Conservation (phyloP, 2,329 filamentous ascomycete species). For the Laburnicola sp. region DNA sequence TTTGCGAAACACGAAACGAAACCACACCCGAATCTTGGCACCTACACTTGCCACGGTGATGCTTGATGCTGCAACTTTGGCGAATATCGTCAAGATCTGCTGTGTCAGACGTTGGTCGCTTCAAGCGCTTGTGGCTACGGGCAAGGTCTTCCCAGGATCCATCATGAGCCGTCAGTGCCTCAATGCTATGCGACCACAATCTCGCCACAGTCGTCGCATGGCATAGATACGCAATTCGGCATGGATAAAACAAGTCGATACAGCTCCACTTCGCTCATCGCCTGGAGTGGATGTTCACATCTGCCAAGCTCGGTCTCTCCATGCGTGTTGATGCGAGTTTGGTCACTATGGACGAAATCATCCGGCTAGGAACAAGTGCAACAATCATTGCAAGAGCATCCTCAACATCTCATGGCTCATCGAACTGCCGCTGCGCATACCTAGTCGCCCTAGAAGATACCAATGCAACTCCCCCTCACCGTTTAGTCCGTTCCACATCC, state of each 20-base stretch:
- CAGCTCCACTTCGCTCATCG: neutral
- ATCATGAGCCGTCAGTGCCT: neutral
- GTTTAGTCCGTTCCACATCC: too few relatives aligned
- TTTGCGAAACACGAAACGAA: conserved; percentile 21
- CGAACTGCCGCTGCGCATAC: neutral
- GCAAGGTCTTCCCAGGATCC: neutral
- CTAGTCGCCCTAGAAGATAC: neutral
- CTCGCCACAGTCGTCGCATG: neutral
- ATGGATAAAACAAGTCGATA: neutral
- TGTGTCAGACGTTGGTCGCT: neutral
- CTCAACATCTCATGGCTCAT: neutral
- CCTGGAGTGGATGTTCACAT: conserved; percentile 10
- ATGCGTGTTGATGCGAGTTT: conserved; percentile 3
- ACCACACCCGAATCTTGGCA: conserved; percentile 9
- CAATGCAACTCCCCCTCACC: neutral
- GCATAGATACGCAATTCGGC: neutral
- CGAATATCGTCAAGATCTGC: neutral
- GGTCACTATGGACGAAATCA: too few relatives aligned
- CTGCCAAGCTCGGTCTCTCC: neutral
- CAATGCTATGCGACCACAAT: neutral
- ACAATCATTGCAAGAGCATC: neutral
- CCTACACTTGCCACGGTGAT: neutral
- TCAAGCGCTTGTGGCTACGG: neutral
- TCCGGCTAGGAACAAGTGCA: neutral
- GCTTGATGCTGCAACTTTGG: neutral